A percentile compares a stretch with the other conserved stretches of the same genome.
phyloP scores from a whole-genome alignment of 2,329 filamentous ascomycete species.

The Sodiomyces alkalinus region DNA sequence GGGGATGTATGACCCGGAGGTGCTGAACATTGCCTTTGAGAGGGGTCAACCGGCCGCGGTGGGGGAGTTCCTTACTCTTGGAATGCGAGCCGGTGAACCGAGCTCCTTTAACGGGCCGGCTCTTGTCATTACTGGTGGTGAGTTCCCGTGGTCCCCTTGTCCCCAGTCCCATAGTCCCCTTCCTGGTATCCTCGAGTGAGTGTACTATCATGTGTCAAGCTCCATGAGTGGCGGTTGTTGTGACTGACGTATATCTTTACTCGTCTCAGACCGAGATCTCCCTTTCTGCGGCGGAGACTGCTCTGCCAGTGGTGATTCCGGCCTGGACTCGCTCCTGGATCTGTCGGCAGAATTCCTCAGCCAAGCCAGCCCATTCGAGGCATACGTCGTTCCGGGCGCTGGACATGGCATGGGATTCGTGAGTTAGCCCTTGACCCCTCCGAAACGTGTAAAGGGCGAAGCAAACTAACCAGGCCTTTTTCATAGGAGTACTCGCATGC shows the following conservation, averaged over 20 bases:
- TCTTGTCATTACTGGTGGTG: constrained; percentile 41
- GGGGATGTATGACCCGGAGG: constrained; percentile 35
- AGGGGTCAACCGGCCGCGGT: constrained; percentile 40
- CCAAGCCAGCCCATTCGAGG: constrained; percentile 30
- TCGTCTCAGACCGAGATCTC: constrained; percentile 24
- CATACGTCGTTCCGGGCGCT: constrained; percentile 36
- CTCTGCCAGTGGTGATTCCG: constrained; percentile 22
- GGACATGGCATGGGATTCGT: constrained; percentile 36
- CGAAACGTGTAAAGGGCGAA: background rate
- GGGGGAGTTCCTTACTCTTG: constrained; percentile 44
- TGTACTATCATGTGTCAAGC: too few relatives aligned
- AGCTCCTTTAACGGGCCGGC: constrained; percentile 37
- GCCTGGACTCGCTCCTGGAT: constrained; percentile 26
- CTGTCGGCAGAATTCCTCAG: constrained; percentile 24
- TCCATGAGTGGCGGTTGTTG: background rate
- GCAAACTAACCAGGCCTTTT: constrained; percentile 1
- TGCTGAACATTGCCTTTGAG: constrained; percentile 28
- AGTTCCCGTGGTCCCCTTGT: constrained; percentile 7
- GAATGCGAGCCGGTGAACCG: constrained; percentile 15
- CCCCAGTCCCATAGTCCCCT: too few relatives aligned
- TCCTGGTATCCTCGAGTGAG: too few relatives aligned
- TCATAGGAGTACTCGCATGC: constrained; percentile 14
- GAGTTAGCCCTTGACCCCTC: constrained; percentile 2
- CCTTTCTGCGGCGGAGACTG: constrained; percentile 51
- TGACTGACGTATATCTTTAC: constrained; percentile 6